phyloP scores from a whole-genome alignment of 805 yeast genomes.

The Pichia sporocuriosa region DNA sequence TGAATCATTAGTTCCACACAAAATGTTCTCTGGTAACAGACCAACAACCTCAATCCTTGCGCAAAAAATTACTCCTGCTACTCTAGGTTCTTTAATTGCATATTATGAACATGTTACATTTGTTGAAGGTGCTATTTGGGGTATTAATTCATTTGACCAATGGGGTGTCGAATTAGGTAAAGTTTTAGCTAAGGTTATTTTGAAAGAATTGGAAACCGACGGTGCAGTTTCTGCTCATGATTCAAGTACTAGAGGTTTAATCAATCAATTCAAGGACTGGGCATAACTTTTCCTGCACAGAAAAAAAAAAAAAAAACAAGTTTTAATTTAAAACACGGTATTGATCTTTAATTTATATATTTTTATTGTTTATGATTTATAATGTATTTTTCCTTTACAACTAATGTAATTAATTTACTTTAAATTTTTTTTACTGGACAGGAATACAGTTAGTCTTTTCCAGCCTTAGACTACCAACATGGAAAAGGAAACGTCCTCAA shows the following conservation, averaged over 20 bases:
- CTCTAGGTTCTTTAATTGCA: constrained; percentile 93
- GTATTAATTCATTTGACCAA: constrained; percentile 98
- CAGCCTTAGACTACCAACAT: too few species aligned
- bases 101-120: constrained; percentile 97
- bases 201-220: constrained; percentile 71
- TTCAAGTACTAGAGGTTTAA: constrained; percentile 83
- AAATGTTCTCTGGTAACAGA: constrained; percentile 95
- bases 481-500: too few species aligned
- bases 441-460: too few species aligned
- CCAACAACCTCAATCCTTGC: constrained; percentile 97
- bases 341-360: too few species aligned
- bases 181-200: constrained; percentile 92
- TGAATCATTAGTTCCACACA: constrained; percentile 86
- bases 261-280: constrained; percentile 95
- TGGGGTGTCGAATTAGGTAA: constrained; percentile 99
- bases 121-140: constrained; percentile 99
- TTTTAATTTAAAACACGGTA: too few species aligned
- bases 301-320: too few species aligned
- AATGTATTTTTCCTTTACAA: too few species aligned
- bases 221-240: constrained; percentile 65
- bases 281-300: too few species aligned
- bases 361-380: too few species aligned
- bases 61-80: constrained; percentile 93
- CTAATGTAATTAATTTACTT: too few species aligned
- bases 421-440: too few species aligned